phyloP scores from a whole-genome alignment of 2,329 filamentous ascomycete species.

The Colletotrichum sp. region DNA sequence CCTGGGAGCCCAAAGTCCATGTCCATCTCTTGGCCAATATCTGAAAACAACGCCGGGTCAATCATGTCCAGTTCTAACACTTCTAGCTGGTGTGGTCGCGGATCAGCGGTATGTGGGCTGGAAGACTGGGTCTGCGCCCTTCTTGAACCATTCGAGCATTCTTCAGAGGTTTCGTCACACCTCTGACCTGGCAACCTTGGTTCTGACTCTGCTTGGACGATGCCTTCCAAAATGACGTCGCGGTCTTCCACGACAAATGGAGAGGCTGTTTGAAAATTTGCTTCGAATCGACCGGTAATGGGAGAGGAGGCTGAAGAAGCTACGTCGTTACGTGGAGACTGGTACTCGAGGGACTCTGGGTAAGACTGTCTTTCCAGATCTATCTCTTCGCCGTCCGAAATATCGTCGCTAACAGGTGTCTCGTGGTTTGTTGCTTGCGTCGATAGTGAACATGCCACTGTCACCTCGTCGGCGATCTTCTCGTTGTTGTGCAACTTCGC shows the following conservation, averaged over 20 bases:
- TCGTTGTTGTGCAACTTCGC: neutral
- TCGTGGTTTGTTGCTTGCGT: neutral
- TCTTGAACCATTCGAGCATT: neutral
- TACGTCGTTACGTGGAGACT: neutral
- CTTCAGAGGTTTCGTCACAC: neutral
- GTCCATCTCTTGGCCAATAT: neutral
- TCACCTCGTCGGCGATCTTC: neutral
- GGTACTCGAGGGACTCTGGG: neutral
- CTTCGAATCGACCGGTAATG: neutral
- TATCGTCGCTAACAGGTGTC: neutral
- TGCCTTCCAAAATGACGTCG: neutral
- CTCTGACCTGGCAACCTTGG: neutral
- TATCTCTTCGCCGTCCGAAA: neutral
- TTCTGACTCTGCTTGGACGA: neutral
- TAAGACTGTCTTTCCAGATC: neutral
- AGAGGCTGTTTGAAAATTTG: neutral
- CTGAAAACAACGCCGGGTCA: neutral
- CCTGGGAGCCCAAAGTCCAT: neutral
- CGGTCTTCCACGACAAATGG: neutral
- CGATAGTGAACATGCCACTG: neutral
- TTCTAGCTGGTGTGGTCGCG: neutral
- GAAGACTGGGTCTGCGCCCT: too few species aligned
- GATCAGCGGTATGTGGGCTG: neutral
- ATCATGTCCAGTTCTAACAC: neutral
- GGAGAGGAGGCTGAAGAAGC: neutral